Conservation (phyloP, 495 filamentous ascomycete species). For the Hypoxylon fuscum region DNA sequence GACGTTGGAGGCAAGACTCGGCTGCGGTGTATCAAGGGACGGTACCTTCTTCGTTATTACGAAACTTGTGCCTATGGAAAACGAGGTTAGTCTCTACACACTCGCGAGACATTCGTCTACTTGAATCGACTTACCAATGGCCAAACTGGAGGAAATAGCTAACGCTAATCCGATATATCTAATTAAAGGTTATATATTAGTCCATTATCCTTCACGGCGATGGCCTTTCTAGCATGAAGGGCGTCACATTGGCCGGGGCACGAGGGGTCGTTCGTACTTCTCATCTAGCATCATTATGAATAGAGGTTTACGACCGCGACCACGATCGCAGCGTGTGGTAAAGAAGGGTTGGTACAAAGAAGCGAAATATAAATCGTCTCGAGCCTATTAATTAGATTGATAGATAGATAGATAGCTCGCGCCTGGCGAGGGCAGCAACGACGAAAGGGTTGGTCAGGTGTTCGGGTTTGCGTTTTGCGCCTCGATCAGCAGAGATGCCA, state of each 20-base stretch:
- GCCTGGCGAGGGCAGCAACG: conserved; percentile 49
- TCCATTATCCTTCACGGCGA: conserved; percentile 9
- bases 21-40: background rate
- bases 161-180: conserved; percentile 91
- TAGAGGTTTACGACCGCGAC: conserved; percentile 37
- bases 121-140: conserved; percentile 75
- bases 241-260: conserved; percentile 6
- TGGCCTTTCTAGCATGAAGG: background rate
- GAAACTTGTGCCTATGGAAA: conserved; percentile 79
- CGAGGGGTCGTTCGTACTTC: conserved; percentile 69
- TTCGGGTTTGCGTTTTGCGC: conserved; percentile 39
- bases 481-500: conserved; percentile 40
- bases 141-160: conserved; percentile 91
- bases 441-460: conserved; percentile 32
- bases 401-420: conserved; percentile 50
- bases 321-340: conserved; percentile 29
- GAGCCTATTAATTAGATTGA: conserved; percentile 21
- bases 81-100: conserved; percentile 38
- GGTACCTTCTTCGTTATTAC: conserved; percentile 91
- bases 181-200: conserved; percentile 50
- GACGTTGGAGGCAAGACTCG: conserved; percentile 3
- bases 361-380: conserved; percentile 27
- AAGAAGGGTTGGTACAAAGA: conserved; percentile 8
- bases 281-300: conserved; percentile 78
- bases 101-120: background rate